phyloP scores from a whole-genome alignment of 257 asterid species.

The Forsythia suspensa region DNA sequence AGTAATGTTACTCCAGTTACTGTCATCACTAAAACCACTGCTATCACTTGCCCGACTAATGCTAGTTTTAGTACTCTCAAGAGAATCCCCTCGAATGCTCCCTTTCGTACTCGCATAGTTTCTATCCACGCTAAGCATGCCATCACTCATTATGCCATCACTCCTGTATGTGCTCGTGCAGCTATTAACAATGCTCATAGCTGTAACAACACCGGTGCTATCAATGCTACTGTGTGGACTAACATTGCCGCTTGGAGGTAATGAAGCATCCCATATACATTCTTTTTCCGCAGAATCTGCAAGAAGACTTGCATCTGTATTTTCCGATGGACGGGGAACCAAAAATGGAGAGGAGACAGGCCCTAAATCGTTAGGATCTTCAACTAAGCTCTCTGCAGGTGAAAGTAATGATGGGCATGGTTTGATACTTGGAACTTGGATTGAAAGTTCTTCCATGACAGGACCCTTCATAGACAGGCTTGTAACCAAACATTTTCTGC shows the following conservation, averaged over 20 bases:
- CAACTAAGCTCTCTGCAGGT: slow-evolving; percentile 34
- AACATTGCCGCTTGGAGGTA: slow-evolving; percentile 56
- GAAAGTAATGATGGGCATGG: slow-evolving; percentile 35
- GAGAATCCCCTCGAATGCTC: slow-evolving; percentile 45
- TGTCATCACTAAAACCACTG: slow-evolving; percentile 56
- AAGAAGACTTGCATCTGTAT: slow-evolving; percentile 32
- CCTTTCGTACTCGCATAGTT: slow-evolving; percentile 41
- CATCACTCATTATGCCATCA: slow-evolving; percentile 54
- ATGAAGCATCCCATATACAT: slow-evolving; percentile 55
- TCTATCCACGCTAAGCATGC: slow-evolving; percentile 49
- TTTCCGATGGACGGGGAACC: slow-evolving; percentile 43
- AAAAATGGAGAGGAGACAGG: slow-evolving; percentile 35
- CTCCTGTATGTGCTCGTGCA: slow-evolving; percentile 44
- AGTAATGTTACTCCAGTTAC: slow-evolving; percentile 53
- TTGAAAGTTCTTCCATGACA: slow-evolving; percentile 54
- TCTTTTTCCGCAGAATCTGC: slow-evolving; percentile 48
- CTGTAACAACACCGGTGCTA: slow-evolving; percentile 38
- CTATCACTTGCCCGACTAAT: slow-evolving; percentile 51
- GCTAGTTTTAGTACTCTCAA: slow-evolving; percentile 54
- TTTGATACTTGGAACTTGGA: slow-evolving; percentile 46
- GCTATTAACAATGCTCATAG: slow-evolving; percentile 50
- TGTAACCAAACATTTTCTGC: slow-evolving; percentile 50
- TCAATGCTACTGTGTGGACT: slow-evolving; percentile 59
- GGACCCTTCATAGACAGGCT: slow-evolving; percentile 62
- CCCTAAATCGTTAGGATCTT: slow-evolving; percentile 34